phyloP scores from a whole-genome alignment of 2,329 filamentous ascomycete genomes.

The Penicillium paneum region DNA sequence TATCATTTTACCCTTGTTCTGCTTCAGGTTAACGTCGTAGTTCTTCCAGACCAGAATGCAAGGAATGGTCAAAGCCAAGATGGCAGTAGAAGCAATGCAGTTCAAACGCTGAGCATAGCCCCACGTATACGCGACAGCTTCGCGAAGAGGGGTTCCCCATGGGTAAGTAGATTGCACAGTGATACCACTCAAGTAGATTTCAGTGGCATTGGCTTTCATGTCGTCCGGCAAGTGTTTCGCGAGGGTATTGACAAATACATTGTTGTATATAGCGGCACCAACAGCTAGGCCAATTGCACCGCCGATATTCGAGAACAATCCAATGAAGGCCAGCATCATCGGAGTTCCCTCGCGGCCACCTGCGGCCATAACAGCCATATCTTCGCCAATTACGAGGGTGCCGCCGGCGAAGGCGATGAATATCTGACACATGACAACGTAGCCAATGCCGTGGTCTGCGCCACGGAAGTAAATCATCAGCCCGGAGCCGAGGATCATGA shows the following conservation, averaged over 20 bases:
- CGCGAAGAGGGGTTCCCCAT: slow-evolving; percentile 27
- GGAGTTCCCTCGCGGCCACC: slow-evolving; percentile 56
- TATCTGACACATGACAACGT: slow-evolving; percentile 55
- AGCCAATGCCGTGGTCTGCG: slow-evolving; percentile 47
- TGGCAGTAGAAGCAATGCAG: slow-evolving; percentile 34
- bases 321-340: slow-evolving; percentile 39
- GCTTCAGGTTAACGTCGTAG: slow-evolving; percentile 38
- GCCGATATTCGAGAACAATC: slow-evolving; percentile 36
- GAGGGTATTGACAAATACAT: slow-evolving; percentile 52
- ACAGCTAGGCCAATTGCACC: slow-evolving; percentile 35
- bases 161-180: slow-evolving; percentile 30
- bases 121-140: slow-evolving; percentile 40
- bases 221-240: slow-evolving; percentile 43
- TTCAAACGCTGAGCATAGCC: slow-evolving; percentile 38
- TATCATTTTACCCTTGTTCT: slow-evolving; percentile 35
- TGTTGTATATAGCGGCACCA: slow-evolving; percentile 53
- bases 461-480: slow-evolving; percentile 58
- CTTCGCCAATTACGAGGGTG: slow-evolving; percentile 53
- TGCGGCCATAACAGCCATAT: slow-evolving; percentile 58
- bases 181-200: slow-evolving; percentile 30
- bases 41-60: slow-evolving; percentile 40
- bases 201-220: slow-evolving; percentile 18
- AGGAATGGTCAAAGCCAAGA: slow-evolving; percentile 35
- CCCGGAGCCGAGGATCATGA: slow-evolving; percentile 52
- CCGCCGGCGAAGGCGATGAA: slow-evolving; percentile 55